A percentile compares a stretch with the other conserved stretches of the same genome.
These are phyloP conservation scores for Russula sp. DNA, from an alignment of 768 basidiomycete species.

Conservation along the genomic window DNA sequence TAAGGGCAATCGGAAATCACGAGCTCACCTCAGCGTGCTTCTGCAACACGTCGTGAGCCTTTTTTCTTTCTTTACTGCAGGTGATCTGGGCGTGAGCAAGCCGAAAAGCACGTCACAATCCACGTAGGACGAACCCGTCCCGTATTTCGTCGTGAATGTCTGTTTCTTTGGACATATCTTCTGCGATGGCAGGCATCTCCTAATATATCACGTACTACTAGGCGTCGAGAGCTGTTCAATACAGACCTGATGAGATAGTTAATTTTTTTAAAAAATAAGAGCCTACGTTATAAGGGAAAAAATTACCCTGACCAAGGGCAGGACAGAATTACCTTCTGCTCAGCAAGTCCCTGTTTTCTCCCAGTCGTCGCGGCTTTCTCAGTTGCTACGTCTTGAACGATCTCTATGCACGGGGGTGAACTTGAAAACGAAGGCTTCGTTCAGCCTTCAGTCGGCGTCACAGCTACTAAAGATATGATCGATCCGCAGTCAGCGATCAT, in stretches of 20 bases:
- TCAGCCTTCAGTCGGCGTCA: no score
- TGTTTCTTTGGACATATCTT: not conserved
- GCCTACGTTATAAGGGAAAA: not conserved
- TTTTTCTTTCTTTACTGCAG: not conserved
- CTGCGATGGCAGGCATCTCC: not conserved
- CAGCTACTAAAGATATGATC: not conserved
- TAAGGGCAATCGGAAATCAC: not conserved
- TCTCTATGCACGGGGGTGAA: not conserved
- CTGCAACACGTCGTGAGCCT: not conserved
- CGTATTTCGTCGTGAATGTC: not conserved
- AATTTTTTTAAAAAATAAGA: not conserved
- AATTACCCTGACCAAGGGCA: not conserved
- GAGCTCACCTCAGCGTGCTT: not conserved
- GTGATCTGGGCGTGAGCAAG: not conserved
- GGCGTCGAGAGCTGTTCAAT: not conserved
- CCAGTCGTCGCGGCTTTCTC: not conserved
- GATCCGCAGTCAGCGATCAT: no score
- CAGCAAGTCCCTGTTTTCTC: not conserved
- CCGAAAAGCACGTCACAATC: not conserved
- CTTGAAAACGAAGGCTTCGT: not conserved
- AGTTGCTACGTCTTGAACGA: not conserved
- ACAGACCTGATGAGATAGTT: not conserved
- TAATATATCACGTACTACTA: not conserved
- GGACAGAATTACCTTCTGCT: not conserved
- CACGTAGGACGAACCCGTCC: not conserved